Conservation (phyloP, 2,329 filamentous ascomycete species). For the Colletotrichum sp. region DNA sequence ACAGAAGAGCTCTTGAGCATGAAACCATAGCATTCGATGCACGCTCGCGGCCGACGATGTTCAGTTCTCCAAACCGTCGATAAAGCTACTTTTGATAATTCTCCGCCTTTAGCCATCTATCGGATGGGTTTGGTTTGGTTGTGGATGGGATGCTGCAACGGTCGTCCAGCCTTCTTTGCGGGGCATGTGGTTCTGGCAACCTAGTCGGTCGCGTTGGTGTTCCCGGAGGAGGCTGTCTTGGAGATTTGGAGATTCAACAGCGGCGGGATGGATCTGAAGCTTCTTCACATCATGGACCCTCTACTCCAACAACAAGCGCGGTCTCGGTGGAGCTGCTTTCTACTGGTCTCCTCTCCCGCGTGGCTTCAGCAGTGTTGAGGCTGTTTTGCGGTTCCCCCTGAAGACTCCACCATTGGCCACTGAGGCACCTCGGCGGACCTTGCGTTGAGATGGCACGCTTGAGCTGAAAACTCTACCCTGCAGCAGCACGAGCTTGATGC, state of each 20-base stretch:
- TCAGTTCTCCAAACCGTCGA: background rate
- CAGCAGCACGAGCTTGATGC: background rate
- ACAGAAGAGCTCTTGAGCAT: background rate
- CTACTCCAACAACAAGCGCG: conserved; percentile 18
- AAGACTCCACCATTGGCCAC: conserved; percentile 11
- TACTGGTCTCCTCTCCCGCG: conserved; percentile 13
- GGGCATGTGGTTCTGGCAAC: conserved; percentile 18
- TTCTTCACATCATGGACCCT: conserved; percentile 14
- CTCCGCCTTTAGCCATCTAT: conserved; percentile 4
- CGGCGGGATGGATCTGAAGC: conserved; percentile 17
- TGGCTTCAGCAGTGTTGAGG: conserved; percentile 17
- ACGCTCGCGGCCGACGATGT: background rate
- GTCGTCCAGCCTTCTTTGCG: conserved; percentile 21
- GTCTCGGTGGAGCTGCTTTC: conserved; percentile 2
- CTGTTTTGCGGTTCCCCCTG: conserved; percentile 18
- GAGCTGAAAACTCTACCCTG: background rate
- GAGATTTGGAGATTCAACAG: conserved; percentile 17
- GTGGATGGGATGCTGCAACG: conserved; percentile 16
- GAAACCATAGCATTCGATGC: background rate
- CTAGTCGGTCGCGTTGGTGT: conserved; percentile 6
- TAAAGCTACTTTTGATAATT: background rate
- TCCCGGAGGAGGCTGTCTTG: conserved; percentile 9
- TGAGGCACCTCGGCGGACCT: background rate
- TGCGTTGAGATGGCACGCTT: background rate
- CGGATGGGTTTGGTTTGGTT: background rate